phyloP scores from a whole-genome alignment of 495 filamentous ascomycete species.

The Talaromyces proteolyticus region DNA sequence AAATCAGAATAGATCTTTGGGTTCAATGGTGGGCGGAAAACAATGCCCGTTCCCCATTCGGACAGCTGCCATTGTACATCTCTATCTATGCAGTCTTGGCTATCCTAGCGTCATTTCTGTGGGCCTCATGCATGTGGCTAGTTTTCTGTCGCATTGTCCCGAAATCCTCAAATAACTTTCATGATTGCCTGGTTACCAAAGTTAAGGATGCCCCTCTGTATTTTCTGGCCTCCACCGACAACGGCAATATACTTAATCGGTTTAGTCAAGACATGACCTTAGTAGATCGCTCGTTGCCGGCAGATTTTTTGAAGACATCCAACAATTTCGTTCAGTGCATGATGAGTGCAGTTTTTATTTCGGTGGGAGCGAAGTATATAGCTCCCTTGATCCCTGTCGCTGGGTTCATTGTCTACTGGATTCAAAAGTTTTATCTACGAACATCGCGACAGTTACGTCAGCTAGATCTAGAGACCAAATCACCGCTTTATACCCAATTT shows the following conservation, averaged over 20 bases:
- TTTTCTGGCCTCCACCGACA: conserved; percentile 35
- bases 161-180: conserved; percentile 12
- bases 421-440: conserved; percentile 56
- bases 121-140: conserved; percentile 7
- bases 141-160: conserved; percentile 15
- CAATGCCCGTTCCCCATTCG: neutral
- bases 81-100: conserved; percentile 5
- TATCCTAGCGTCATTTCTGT: conserved; percentile 3
- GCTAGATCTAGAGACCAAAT: conserved; percentile 48
- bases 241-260: conserved; percentile 33
- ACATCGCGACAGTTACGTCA: conserved; percentile 56
- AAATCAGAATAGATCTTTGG: conserved; percentile 2
- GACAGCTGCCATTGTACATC: conserved; percentile 6
- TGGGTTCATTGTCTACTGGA: conserved; percentile 38
- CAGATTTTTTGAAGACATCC: neutral
- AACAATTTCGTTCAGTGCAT: conserved; percentile 1
- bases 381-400: conserved; percentile 45
- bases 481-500: conserved; percentile 68
- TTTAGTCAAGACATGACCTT: conserved; percentile 43
- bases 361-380: conserved; percentile 27
- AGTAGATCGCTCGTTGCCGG: conserved; percentile 19
- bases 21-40: conserved; percentile 7
- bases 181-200: conserved; percentile 6
- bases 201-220: conserved; percentile 15
- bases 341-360: neutral